These are phyloP conservation scores for Amanita muscaria DNA, from an alignment of 768 basidiomycete genomes.

Conservation along the genomic window DNA sequence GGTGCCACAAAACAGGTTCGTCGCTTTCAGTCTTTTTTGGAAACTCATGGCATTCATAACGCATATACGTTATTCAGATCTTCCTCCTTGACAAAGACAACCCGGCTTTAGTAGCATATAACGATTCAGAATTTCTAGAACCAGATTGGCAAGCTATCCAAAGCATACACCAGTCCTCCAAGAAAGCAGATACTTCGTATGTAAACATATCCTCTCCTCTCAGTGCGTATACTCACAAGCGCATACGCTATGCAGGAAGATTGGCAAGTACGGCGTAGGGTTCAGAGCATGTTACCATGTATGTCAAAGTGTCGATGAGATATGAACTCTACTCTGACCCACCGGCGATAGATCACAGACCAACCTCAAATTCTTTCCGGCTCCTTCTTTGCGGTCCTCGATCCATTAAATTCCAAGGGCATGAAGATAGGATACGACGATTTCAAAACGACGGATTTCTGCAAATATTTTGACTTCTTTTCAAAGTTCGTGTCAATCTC, in stretches of 20 bases:
- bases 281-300: conserved; percentile 46
- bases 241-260: conserved; percentile 27
- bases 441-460: conserved; percentile 22
- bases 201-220: conserved; percentile 11
- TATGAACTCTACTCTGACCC: background rate
- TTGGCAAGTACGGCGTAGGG: conserved; percentile 45
- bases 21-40: background rate
- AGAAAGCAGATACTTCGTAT: conserved; percentile 35
- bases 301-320: conserved; percentile 8
- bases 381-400: conserved; percentile 30
- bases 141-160: conserved; percentile 37
- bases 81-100: conserved; percentile 37
- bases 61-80: conserved; percentile 20
- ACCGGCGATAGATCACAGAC: conserved; percentile 33
- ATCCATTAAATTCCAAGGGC: conserved; percentile 31
- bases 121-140: conserved; percentile 32
- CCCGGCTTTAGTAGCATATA: conserved; percentile 39
- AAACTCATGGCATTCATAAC: background rate
- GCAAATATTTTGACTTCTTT: conserved; percentile 23
- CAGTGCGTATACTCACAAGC: no score
- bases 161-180: conserved; percentile 36
- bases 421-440: conserved; percentile 20
- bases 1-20: conserved; percentile 33
- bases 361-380: conserved; percentile 40
- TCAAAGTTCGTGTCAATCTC: no score